Evolutionary conservation across 805 yeast species (phyloP).

Genomic region (Saccharomycopsis malanga): DNA sequence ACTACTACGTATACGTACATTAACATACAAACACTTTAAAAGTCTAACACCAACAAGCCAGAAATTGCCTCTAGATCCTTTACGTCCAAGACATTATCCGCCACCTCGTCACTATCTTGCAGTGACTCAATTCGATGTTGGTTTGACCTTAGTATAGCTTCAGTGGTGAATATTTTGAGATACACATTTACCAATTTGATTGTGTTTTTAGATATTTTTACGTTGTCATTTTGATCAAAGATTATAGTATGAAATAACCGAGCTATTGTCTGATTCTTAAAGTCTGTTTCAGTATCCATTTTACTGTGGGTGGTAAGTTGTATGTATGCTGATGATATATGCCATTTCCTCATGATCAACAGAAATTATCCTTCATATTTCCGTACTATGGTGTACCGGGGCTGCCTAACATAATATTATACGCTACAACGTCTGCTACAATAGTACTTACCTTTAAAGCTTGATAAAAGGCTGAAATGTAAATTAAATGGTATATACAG

Average conservation of each 20-base stretch:
- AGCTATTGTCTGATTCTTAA: constrained; percentile 21
- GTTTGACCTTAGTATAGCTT: constrained; percentile 52
- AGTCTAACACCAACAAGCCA: constrained; percentile 52
- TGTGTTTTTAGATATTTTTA: constrained; percentile 43
- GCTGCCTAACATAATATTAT: no score
- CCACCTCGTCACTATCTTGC: constrained; percentile 1
- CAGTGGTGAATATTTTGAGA: constrained; percentile 47
- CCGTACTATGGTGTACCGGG: no score
- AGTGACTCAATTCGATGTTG: constrained; percentile 35
- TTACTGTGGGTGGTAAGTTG: no score
- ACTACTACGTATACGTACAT: background rate
- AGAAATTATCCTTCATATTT: no score
- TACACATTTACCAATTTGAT: constrained; percentile 47
- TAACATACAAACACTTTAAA: constrained; percentile 27
- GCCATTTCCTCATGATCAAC: no score
- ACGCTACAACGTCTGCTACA: no score
- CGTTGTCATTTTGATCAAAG: constrained; percentile 26
- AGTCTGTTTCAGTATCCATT: no score
- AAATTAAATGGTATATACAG: no score
- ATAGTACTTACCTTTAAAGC: no score
- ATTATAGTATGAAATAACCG: constrained; percentile 15
- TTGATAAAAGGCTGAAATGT: no score
- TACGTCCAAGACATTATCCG: constrained; percentile 37
- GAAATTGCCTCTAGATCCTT: constrained; percentile 49
- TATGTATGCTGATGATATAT: no score